These are phyloP conservation scores for Cryoendolithus antarcticus DNA, from an alignment of 2,329 filamentous ascomycete species.

Conservation along the genomic window DNA sequence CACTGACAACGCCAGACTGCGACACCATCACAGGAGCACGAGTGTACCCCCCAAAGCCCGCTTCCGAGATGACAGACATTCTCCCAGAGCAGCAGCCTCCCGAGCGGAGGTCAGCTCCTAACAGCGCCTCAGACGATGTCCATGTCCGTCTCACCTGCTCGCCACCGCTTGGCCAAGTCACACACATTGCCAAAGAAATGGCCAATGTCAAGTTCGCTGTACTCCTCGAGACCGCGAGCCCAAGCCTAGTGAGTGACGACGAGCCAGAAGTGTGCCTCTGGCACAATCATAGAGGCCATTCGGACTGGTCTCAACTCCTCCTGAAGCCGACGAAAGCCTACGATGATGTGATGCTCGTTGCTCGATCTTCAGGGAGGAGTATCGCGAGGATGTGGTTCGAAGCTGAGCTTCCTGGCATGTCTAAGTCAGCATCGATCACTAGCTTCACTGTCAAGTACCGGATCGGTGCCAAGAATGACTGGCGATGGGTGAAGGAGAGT, in stretches of 20 bases:
- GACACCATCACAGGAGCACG: constrained; percentile 22
- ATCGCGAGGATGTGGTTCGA: constrained; percentile 41
- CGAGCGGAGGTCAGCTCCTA: constrained; percentile 10
- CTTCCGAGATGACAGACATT: constrained; percentile 12
- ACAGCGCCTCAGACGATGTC: constrained; percentile 16
- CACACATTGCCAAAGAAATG: constrained; percentile 39
- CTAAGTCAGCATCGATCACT: constrained; percentile 35
- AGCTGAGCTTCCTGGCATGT: constrained; percentile 31
- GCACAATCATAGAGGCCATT: constrained; percentile 49
- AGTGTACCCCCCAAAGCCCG: constrained; percentile 21
- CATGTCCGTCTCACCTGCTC: constrained; percentile 47
- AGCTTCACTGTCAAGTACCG: constrained; percentile 64
- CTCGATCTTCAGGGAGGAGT: constrained; percentile 7
- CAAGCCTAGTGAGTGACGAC: constrained; percentile 33
- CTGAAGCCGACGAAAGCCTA: constrained; percentile 33
- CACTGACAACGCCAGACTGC: constrained; percentile 16
- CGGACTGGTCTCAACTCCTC: constrained; percentile 46
- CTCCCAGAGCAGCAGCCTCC: constrained; percentile 23
- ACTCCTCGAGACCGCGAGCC: constrained; percentile 27
- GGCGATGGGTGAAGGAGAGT: constrained; percentile 60
- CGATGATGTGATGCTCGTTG: constrained; percentile 17
- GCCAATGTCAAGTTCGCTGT: constrained; percentile 49
- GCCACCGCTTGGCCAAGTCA: constrained; percentile 66
- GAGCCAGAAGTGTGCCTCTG: constrained; percentile 65
- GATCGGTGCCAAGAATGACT: constrained; percentile 37